phyloP scores from a whole-genome alignment of 805 yeast species.

The Candida insectalens region DNA sequence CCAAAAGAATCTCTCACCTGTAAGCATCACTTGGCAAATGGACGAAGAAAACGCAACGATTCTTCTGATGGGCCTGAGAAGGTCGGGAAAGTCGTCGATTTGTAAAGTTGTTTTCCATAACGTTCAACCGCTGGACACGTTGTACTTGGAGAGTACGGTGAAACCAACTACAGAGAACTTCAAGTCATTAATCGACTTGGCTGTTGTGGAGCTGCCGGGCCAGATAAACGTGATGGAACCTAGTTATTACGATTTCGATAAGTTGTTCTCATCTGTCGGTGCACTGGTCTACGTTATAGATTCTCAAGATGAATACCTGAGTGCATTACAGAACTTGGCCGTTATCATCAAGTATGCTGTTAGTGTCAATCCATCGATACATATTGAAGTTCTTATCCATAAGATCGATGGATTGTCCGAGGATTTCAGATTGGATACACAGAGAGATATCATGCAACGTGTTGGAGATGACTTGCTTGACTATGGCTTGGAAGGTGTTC shows the following conservation, averaged over 20 bases:
- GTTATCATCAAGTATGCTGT: conserved; percentile 84
- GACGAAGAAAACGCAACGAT: conserved; percentile 66
- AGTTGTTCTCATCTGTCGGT: conserved; percentile 72
- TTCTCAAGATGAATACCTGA: conserved; percentile 88
- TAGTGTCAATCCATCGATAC: conserved; percentile 72
- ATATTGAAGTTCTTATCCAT: conserved; percentile 89
- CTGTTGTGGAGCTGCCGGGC: conserved; percentile 93
- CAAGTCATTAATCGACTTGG: conserved; percentile 72
- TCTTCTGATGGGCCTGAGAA: conserved; percentile 77
- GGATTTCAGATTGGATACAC: conserved; percentile 89
- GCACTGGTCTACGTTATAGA: conserved; percentile 93
- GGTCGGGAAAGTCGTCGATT: conserved; percentile 91
- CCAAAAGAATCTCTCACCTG: no score
- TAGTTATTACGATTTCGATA: conserved; percentile 59
- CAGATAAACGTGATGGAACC: conserved; percentile 87
- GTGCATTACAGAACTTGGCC: conserved; percentile 82
- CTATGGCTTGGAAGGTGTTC: conserved; percentile 84
- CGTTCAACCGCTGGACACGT: conserved; percentile 91
- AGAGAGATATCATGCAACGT: conserved; percentile 92
- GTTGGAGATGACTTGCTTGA: conserved; percentile 89
- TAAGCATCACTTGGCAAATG: no score
- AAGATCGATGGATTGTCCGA: conserved; percentile 93
- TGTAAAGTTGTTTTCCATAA: conserved; percentile 93
- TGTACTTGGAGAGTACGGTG: conserved; percentile 83
- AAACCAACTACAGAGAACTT: conserved; percentile 82